phyloP scores from a whole-genome alignment of 2,329 filamentous ascomycete species.

The Neurospora sp. region DNA sequence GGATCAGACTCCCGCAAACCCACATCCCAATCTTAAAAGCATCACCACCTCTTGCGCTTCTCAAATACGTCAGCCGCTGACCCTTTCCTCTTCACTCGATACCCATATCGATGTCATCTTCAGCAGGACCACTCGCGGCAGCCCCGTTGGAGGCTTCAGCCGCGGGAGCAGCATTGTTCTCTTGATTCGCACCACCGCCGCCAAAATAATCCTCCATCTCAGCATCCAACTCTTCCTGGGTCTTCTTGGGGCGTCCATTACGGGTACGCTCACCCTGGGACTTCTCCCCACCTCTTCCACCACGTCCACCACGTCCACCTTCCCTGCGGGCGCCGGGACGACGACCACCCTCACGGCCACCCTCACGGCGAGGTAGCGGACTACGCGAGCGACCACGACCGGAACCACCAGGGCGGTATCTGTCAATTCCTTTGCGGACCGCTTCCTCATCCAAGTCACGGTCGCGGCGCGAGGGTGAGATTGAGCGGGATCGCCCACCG shows the following conservation, averaged over 20 bases:
- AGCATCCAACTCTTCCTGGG: constrained; percentile 84
- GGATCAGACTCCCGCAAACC: neutral
- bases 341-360: constrained; percentile 28
- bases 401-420: constrained; percentile 59
- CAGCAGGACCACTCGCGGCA: constrained; percentile 6
- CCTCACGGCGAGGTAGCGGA: constrained; percentile 37
- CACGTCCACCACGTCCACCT: constrained; percentile 27
- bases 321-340: constrained; percentile 32
- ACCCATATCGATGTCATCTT: constrained; percentile 43
- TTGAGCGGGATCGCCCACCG: constrained; percentile 52
- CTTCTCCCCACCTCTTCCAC: constrained; percentile 29
- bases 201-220: constrained; percentile 95
- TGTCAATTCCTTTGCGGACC: constrained; percentile 60
- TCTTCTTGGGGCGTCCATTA: constrained; percentile 65
- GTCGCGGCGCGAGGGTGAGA: constrained; percentile 37
- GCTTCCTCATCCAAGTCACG: constrained; percentile 42
- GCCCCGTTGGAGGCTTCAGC: constrained; percentile 21
- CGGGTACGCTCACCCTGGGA: constrained; percentile 31
- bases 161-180: constrained; percentile 25
- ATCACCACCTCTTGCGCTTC: neutral
- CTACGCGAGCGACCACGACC: constrained; percentile 44
- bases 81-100: neutral
- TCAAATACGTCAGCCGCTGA: neutral
- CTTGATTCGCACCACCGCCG: constrained; percentile 28
- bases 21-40: neutral